A percentile compares a stretch with the other conserved stretches of the same genome.
phyloP scores from a whole-genome alignment of 768 basidiomycete genomes.

The button mushroom (Agaricus bisporus) region DNA sequence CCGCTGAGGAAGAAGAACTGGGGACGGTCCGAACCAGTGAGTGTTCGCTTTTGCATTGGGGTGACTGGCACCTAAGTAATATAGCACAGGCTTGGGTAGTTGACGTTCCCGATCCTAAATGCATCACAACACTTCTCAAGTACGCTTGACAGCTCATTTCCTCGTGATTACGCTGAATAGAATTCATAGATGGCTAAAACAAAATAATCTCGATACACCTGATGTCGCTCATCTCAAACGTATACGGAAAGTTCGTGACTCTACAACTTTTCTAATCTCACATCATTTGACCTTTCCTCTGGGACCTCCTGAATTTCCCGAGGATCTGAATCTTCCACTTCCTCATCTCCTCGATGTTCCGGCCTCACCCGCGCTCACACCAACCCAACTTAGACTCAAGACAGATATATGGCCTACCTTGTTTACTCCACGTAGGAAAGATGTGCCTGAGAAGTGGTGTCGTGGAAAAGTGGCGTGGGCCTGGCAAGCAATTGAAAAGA shows the following conservation, averaged over 20 bases:
- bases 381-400: constrained; percentile 59
- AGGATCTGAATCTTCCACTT: constrained; percentile 33
- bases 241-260: constrained; percentile 47
- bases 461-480: constrained; percentile 70
- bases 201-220: constrained; percentile 50
- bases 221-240: constrained; percentile 73
- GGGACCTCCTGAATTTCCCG: constrained; percentile 45
- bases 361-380: constrained; percentile 57
- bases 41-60: constrained; percentile 10
- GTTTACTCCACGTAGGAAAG: constrained; percentile 63
- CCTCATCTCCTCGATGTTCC: constrained; percentile 66
- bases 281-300: constrained; percentile 19
- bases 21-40: constrained; percentile 52
- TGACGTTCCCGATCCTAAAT: constrained; percentile 57
- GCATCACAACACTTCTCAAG: constrained; percentile 61
- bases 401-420: constrained; percentile 81
- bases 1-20: constrained; percentile 57
- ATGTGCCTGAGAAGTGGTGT: constrained; percentile 64
- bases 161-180: not conserved
- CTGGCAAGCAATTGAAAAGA: constrained; percentile 51
- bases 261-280: constrained; percentile 50
- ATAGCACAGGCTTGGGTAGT: constrained; percentile 74
- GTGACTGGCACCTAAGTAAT: not conserved
- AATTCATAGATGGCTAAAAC: constrained; percentile 62
- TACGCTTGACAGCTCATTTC: constrained; percentile 19